phyloP scores from a whole-genome alignment of 2,329 filamentous ascomycete genomes.

The Magnaporthales sp. region DNA sequence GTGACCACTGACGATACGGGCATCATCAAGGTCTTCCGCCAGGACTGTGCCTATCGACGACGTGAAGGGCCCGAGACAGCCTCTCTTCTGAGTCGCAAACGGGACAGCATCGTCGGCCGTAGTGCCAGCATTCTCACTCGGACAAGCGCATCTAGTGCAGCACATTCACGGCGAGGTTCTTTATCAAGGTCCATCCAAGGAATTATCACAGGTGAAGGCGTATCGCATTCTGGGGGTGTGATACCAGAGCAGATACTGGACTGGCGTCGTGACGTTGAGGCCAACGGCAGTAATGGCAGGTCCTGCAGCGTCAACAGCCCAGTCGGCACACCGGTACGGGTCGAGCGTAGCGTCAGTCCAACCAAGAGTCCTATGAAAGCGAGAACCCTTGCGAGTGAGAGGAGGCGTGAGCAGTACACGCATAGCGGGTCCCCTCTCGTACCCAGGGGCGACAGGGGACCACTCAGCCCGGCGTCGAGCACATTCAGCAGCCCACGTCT shows the following conservation, averaged over 20 bases:
- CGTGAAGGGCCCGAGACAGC: slow-evolving; percentile 70
- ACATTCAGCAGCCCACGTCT: slow-evolving; percentile 10
- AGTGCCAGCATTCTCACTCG: slow-evolving; percentile 48
- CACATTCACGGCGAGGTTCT: slow-evolving; percentile 45
- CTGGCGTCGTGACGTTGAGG: slow-evolving; percentile 47
- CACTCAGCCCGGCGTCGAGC: slow-evolving; percentile 31
- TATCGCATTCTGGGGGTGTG: neutral
- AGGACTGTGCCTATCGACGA: slow-evolving; percentile 80
- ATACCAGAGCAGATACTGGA: neutral
- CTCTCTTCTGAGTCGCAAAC: slow-evolving; percentile 65
- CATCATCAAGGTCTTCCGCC: slow-evolving; percentile 86
- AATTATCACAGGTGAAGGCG: neutral
- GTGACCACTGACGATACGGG: slow-evolving; percentile 85
- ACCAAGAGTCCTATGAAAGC: slow-evolving; percentile 26
- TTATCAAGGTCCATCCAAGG: slow-evolving; percentile 19
- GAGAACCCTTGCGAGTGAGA: slow-evolving; percentile 35
- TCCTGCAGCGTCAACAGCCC: slow-evolving; percentile 15
- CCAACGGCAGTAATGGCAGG: slow-evolving; percentile 16
- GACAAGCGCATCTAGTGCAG: slow-evolving; percentile 38
- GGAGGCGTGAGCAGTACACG: slow-evolving; percentile 33
- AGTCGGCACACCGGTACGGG: neutral
- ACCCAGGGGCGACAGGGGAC: slow-evolving; percentile 10
- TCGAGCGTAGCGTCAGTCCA: slow-evolving; percentile 40
- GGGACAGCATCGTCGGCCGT: slow-evolving; percentile 50
- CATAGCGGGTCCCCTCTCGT: slow-evolving; percentile 13